Base-by-base conservation (phyloP, 306 rosid species). In the Senna siamea region DNA sequence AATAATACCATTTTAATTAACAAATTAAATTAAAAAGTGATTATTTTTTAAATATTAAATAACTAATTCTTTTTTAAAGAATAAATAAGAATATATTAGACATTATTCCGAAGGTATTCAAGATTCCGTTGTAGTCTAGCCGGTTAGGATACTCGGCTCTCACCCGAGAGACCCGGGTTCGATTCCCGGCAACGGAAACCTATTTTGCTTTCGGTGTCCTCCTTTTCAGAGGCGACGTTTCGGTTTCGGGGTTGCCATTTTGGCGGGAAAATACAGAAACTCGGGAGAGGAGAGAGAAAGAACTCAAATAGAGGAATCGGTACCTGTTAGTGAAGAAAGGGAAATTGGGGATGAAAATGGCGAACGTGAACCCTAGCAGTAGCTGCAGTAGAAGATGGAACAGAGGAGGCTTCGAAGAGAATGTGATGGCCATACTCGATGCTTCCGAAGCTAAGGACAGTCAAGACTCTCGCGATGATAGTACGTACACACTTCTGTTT, bases 401-500 rank as follows among this genome's bases (percentile, higher is more conserved):
- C 34, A 50, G 75, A 35, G 82, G 82, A 60, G 89, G 72, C 15
- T 52, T 89, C 8, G 94, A 88, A 72, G 97, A 86, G 64, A 89
- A 80, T 81, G 85, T 89, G 20, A 75, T 93, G 77, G 90, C 96
- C 10, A 85, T 91, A 59, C 83, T 93, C 63, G 92, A 85, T 51
- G 82, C 90, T 15, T 82, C 87, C 8, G 90, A 84, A 38, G 72
- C 88, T 26, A 86, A 85, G 50, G 89, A 91, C 76, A 78, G 79
- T 57, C 90, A 73, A 65, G 92, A 91, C 57, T 81, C 97, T n/a
- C 64, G 85, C 66, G 93, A 93, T 52, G 96, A 91, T 40, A 44
- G 97, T 91, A 80, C 23, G 71, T 43, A 22, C 60, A 28, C 22
- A 44, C 32, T 55, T 72, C 66, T 62, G 4, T 0, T 6, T 12